A percentile compares a stretch with the other conserved stretches of the same genome.
Evolutionary conservation across 1,284 basidiomycete genomes (phyloP).

Genomic region (Testicularia cyperi): DNA sequence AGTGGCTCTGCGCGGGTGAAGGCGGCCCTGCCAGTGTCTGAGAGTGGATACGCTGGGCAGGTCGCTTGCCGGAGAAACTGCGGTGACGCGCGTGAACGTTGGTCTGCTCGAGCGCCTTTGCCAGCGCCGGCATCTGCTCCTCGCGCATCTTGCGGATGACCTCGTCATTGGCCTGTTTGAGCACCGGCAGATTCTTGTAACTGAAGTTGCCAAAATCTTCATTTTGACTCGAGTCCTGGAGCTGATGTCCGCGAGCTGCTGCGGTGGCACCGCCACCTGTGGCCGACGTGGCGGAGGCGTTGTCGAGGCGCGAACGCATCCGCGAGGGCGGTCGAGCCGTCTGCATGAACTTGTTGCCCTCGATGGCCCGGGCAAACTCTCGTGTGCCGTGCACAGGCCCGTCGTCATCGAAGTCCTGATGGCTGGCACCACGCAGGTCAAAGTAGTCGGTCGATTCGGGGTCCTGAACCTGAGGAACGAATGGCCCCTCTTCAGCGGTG

Average conservation of each 20-base stretch:
- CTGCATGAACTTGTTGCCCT: constrained; percentile 39
- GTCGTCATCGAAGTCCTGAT: constrained; percentile 84
- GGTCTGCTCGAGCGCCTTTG: constrained; percentile 42
- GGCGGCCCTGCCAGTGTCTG: constrained; percentile 45
- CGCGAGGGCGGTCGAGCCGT: constrained; percentile 61
- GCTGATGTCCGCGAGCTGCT: no score
- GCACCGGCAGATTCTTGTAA: constrained; percentile 93
- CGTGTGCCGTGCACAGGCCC: constrained; percentile 62
- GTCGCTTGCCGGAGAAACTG: constrained; percentile 44
- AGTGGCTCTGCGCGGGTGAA: constrained; percentile 87
- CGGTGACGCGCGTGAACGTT: constrained; percentile 45
- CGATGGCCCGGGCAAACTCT: constrained; percentile 44
- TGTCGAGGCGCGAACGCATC: constrained; percentile 28
- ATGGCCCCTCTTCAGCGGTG: constrained; percentile 82
- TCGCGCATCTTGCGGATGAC: constrained; percentile 82
- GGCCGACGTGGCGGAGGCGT: no score
- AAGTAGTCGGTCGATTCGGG: constrained; percentile 99
- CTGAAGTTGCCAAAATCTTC: constrained; percentile 97
- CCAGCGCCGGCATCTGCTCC: constrained; percentile 59
- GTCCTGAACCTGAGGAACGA: constrained; percentile 92
- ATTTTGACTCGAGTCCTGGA: constrained; percentile 20
- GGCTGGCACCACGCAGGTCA: constrained; percentile 86
- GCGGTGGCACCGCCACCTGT: no score
- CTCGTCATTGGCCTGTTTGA: constrained; percentile 98
- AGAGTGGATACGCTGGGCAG: constrained; percentile 37